phyloP scores from a whole-genome alignment of 441 rosid species.

The Jatropha multifida region DNA sequence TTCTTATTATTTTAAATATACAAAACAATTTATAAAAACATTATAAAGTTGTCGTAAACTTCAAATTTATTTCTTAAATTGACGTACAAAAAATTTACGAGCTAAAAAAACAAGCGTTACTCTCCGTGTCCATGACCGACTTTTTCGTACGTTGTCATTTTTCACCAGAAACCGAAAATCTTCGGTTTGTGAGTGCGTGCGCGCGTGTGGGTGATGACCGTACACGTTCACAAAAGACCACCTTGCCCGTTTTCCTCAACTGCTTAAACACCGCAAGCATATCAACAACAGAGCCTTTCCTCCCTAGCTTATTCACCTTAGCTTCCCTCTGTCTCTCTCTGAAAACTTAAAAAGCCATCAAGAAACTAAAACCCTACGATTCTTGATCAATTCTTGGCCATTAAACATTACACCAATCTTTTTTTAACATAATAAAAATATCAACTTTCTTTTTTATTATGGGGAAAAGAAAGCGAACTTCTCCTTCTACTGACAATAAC shows the following conservation, averaged over 20 bases:
- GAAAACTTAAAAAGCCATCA: not conserved
- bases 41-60: no score
- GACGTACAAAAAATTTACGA: no score
- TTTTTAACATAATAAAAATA: not conserved
- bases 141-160: no score
- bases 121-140: no score
- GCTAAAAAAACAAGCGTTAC: no score
- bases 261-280: not conserved
- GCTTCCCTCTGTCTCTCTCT: not conserved
- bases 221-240: not conserved
- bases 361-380: conserved; percentile 8
- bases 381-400: conserved; percentile 18
- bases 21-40: no score
- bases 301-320: not conserved
- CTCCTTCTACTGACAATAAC: conserved; percentile 10
- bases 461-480: conserved; percentile 43
- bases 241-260: not conserved
- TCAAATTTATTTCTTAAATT: no score
- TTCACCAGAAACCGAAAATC: no score
- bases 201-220: not conserved
- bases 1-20: no score
- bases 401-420: not conserved
- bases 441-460: conserved; percentile 13
- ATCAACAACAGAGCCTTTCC: not conserved
- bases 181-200: no score